Evolutionary conservation across 352 stramenopile species (phyloP), one percentile per base, ranked within the genome.

Genomic region (Globisporangium recalcitrans): DNA sequence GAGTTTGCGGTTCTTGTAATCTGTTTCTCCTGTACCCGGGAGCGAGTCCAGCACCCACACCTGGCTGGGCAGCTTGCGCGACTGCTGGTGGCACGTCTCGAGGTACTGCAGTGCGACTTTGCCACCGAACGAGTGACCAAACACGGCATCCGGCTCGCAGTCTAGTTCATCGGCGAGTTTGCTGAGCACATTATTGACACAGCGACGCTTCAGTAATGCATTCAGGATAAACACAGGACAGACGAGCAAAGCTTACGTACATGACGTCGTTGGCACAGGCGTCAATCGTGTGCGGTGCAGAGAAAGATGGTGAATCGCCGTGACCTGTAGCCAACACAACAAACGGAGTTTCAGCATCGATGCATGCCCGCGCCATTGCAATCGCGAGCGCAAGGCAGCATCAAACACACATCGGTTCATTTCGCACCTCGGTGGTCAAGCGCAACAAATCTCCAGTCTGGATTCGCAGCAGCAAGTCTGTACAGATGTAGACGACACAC

Each of bases 61-160:
- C 53, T 91, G 78, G 8, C 70, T 65, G 19, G 84, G 84, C 2
- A 69, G 66, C 2, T 65, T 64, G 13, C 74, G 71, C 8, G 60
- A 62, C 61, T 85, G 71, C 27, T 79, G 51, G 48, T 75, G 68
- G 48, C 77, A 86, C 32, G 80, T 68, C 21, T 83, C 70, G 4
- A 93, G 57, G 58, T 91, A 91, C 58, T 68, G 80, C 13, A 93
- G 51, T 40, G 84, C 82, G 58, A 93, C 80, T 56, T 93, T 93
- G 44, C 84, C 84, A 22, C 84, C 82, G 52, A 91, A 93, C 16
- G 84, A 93, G 60, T 93, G 84, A 21, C 84, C 82, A 22, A 89
- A 64, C 10, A 91, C 70, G 7, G 78, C 77, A 46, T 88, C 77
- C 10, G 82, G 82, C 55, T 78, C 68, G 5, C 88, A 69, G 8